phyloP scores from a whole-genome alignment of 192 early-diverging fungal genomes.

The Backusella tarrabulga region DNA sequence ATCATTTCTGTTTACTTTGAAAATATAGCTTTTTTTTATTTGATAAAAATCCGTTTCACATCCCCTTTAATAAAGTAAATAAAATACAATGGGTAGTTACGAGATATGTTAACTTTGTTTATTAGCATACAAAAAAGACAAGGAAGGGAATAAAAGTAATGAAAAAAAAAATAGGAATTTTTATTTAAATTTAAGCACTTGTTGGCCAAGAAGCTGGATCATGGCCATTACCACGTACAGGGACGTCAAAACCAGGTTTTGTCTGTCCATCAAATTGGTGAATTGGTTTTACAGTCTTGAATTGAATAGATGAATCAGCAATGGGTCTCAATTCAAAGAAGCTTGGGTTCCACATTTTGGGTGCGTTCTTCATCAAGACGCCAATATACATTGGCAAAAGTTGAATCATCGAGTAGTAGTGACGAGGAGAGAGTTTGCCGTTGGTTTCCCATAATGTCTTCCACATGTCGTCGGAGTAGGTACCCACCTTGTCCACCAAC shows the following conservation, averaged over 20 bases:
- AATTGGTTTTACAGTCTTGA: not conserved
- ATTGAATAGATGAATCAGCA: not conserved
- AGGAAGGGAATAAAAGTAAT: not conserved
- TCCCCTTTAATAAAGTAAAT: not conserved
- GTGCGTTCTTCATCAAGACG: not conserved
- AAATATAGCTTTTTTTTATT: not conserved
- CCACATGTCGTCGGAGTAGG: slow-evolving; percentile 2
- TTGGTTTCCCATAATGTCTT: not conserved
- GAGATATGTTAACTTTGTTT: not conserved
- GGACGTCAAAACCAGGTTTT: not conserved
- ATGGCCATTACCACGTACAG: not conserved
- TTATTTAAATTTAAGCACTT: not conserved
- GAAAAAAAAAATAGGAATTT: not conserved
- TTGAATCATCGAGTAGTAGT: not conserved
- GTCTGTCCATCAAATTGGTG: not conserved
- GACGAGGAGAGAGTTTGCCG: not conserved
- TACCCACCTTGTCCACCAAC: slow-evolving; percentile 9
- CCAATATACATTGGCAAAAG: not conserved
- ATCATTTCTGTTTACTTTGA: not conserved
- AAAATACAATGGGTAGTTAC: not conserved
- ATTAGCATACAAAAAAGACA: not conserved
- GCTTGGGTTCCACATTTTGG: not conserved
- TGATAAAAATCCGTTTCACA: not conserved
- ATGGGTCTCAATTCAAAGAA: not conserved
- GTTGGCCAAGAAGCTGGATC: not conserved